Evolutionary conservation across 192 early-diverging fungal species (phyloP).

Genomic region (Umbelopsis sp.): DNA sequence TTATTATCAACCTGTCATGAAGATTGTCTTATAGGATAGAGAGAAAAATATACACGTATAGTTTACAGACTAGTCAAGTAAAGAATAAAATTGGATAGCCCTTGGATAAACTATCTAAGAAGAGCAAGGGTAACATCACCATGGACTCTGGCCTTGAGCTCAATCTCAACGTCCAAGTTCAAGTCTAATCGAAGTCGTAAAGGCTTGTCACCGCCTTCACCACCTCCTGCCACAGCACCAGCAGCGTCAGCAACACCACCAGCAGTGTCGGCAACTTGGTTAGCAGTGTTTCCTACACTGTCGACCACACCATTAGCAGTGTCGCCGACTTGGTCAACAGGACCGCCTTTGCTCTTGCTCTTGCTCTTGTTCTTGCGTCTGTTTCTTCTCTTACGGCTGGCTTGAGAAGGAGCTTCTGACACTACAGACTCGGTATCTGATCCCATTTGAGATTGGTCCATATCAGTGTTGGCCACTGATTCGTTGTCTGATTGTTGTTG

Average conservation of each 20-base stretch:
- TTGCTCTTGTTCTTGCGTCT: neutral
- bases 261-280: slow-evolving; percentile 14
- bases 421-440: slow-evolving; percentile 3
- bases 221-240: slow-evolving; percentile 8
- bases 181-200: slow-evolving; percentile 27
- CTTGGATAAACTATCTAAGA: slow-evolving; percentile 4
- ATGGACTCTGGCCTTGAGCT: slow-evolving; percentile 27
- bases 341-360: neutral
- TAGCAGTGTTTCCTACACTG: slow-evolving; percentile 23
- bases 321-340: neutral
- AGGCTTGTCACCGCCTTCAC: slow-evolving; percentile 16
- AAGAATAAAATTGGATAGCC: neutral
- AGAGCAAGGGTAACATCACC: slow-evolving; percentile 32
- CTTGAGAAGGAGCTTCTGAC: neutral
- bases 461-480: neutral
- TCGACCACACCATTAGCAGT: slow-evolving; percentile 4
- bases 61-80: neutral
- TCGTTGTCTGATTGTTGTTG: neutral
- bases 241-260: slow-evolving; percentile 17
- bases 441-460: slow-evolving; percentile 1
- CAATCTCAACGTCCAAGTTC: slow-evolving; percentile 31
- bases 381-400: slow-evolving; percentile 4
- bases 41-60: neutral
- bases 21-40: no score
- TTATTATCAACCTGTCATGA: no score